phyloP scores from a whole-genome alignment of 108 stramenopile species.

The Cyclotella cryptica region DNA sequence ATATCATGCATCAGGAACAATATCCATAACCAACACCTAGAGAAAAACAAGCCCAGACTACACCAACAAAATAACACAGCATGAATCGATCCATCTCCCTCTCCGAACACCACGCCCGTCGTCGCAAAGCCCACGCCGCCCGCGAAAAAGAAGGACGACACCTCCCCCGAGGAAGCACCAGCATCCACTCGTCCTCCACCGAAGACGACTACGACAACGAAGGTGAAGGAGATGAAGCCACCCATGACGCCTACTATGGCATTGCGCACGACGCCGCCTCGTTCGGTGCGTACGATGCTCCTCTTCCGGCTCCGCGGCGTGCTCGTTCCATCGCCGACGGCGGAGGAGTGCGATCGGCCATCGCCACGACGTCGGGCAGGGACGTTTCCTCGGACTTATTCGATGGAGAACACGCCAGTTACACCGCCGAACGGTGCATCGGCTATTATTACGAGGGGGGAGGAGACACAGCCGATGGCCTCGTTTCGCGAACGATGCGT shows the following conservation, averaged over 20 bases:
- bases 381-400: too few species aligned
- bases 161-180: not conserved
- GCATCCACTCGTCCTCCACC: not conserved
- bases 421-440: not conserved
- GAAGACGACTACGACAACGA: not conserved
- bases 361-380: too few species aligned
- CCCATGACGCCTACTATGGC: not conserved
- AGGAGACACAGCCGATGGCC: too few species aligned
- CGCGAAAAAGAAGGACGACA: not conserved
- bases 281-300: not conserved
- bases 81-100: constrained; percentile 19
- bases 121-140: constrained; percentile 3
- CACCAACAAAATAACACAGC: too few species aligned
- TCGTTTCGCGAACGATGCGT: too few species aligned
- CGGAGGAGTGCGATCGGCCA: too few species aligned
- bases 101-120: constrained; percentile 19
- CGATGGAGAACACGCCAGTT: constrained; percentile 12
- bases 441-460: not conserved
- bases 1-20: too few species aligned
- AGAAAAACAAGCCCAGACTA: too few species aligned
- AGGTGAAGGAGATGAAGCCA: not conserved
- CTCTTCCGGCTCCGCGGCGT: too few species aligned
- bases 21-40: too few species aligned
- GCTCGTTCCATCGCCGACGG: too few species aligned
- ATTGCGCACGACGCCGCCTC: constrained; percentile 14